These are phyloP conservation scores for Phytopythium kandeliae DNA, from an alignment of 352 stramenopile species.

Conservation along the genomic window DNA sequence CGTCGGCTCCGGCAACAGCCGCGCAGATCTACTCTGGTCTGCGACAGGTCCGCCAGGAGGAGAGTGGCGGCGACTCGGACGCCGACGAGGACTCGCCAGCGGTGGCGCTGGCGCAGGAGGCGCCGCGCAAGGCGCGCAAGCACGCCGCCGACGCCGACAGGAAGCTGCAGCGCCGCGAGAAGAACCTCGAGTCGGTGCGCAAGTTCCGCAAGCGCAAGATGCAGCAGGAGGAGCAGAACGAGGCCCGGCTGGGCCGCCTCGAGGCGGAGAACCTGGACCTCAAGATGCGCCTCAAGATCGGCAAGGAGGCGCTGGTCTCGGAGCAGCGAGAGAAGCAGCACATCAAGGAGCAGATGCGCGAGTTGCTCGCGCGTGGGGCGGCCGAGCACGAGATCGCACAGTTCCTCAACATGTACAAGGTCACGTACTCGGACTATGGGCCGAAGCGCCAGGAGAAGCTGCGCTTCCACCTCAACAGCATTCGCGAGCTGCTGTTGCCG, in stretches of 20 bases:
- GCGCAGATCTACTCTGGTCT: slow-evolving; percentile 18
- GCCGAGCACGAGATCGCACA: slow-evolving; percentile 67
- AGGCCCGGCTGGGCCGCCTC: slow-evolving; percentile 46
- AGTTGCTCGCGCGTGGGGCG: slow-evolving; percentile 64
- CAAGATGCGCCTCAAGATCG: slow-evolving; percentile 79
- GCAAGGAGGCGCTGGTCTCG: slow-evolving; percentile 66
- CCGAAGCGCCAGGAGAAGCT: slow-evolving; percentile 68
- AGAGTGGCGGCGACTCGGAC: slow-evolving; percentile 17
- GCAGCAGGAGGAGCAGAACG: slow-evolving; percentile 70
- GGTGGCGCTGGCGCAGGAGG: too few relatives aligned
- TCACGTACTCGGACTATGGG: slow-evolving; percentile 78
- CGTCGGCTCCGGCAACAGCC: neutral
- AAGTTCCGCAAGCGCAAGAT: slow-evolving; percentile 77
- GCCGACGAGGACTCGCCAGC: slow-evolving; percentile 6
- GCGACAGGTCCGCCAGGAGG: neutral
- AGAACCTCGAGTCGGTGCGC: slow-evolving; percentile 68
- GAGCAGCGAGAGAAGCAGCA: slow-evolving; percentile 72
- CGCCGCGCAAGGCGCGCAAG: neutral
- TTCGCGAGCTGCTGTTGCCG: slow-evolving; percentile 65
- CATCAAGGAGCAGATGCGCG: slow-evolving; percentile 78
- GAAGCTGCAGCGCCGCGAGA: slow-evolving; percentile 60
- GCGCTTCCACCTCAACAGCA: slow-evolving; percentile 63
- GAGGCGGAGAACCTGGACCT: slow-evolving; percentile 76
- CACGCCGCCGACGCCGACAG: slow-evolving; percentile 22
- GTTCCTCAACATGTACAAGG: slow-evolving; percentile 82